phyloP scores from a whole-genome alignment of 2,329 filamentous ascomycete genomes.

The Tolypocladium cylindrosporum region DNA sequence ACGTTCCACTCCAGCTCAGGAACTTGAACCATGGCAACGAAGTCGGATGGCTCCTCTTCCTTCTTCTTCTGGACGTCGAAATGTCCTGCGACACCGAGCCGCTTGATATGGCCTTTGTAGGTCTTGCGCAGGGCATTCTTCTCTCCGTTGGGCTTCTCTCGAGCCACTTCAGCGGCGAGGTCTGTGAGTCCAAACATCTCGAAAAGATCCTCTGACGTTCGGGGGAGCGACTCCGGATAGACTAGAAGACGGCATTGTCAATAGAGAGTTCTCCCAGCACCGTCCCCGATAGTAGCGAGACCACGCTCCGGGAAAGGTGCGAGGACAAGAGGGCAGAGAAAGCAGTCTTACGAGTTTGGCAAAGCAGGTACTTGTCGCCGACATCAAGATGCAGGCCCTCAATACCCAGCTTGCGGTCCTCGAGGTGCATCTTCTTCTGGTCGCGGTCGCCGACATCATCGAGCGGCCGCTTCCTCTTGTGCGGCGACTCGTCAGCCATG shows the following conservation, averaged over 20 bases:
- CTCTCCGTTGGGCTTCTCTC: slow-evolving; percentile 54
- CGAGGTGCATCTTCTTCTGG: slow-evolving; percentile 53
- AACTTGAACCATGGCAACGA: slow-evolving; percentile 38
- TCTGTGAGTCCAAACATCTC: slow-evolving; percentile 44
- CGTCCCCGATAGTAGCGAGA: slow-evolving; percentile 2
- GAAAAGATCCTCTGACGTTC: slow-evolving; percentile 47
- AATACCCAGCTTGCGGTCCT: slow-evolving; percentile 51
- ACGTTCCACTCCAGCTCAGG: slow-evolving; percentile 50
- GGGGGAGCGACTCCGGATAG: slow-evolving; percentile 36
- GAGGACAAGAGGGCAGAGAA: slow-evolving; percentile 23
- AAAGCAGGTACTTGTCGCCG: slow-evolving; percentile 56
- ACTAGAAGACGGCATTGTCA: slow-evolving; percentile 36
- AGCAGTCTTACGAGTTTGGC: slow-evolving; percentile 57
- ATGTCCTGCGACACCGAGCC: slow-evolving; percentile 48
- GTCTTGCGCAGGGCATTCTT: slow-evolving; percentile 59
- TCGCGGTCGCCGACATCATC: slow-evolving; percentile 46
- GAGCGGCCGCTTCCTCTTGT: slow-evolving; percentile 52
- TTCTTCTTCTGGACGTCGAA: slow-evolving; percentile 50
- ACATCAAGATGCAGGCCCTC: slow-evolving; percentile 57
- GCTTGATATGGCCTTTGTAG: slow-evolving; percentile 60
- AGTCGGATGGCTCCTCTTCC: slow-evolving; percentile 37
- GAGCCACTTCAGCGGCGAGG: slow-evolving; percentile 51
- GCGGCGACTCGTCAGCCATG: slow-evolving; percentile 42
- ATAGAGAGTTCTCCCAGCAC: slow-evolving; percentile 22
- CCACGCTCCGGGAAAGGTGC: not conserved